Percentiles rank a stretch among this genome's conserved stretches.
Evolutionary conservation across 805 yeast species (phyloP).

Genomic region (Diddensiella caesifluorescens): DNA sequence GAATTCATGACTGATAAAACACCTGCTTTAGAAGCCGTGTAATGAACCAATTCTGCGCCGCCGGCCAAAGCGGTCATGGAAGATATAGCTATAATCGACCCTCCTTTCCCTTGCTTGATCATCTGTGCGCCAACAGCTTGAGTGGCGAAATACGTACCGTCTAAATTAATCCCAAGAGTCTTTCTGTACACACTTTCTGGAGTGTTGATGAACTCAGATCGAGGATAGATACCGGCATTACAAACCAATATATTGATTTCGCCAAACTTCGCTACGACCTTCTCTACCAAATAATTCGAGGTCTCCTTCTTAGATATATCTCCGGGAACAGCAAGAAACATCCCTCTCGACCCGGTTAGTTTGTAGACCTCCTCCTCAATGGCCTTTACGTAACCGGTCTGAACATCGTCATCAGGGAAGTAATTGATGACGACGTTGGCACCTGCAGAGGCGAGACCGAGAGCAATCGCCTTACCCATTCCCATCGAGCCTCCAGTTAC

Average conservation of each 20-base stretch:
- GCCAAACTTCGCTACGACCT: slow-evolving; percentile 36
- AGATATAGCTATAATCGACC: slow-evolving; percentile 38
- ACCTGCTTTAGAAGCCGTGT: slow-evolving; percentile 27
- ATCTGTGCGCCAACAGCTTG: slow-evolving; percentile 45
- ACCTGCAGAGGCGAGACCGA: slow-evolving; percentile 41
- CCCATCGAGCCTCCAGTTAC: slow-evolving; percentile 53
- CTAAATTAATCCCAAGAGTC: slow-evolving; percentile 38
- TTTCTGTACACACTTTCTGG: slow-evolving; percentile 33
- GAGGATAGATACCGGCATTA: slow-evolving; percentile 42
- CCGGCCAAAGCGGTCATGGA: slow-evolving; percentile 14
- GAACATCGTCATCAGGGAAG: slow-evolving; percentile 8
- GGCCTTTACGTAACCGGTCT: slow-evolving; percentile 51
- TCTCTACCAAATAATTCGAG: slow-evolving; percentile 22
- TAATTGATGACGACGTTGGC: slow-evolving; percentile 36
- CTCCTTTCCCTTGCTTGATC: slow-evolving; percentile 42
- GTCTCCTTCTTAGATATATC: slow-evolving; percentile 41
- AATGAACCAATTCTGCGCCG: slow-evolving; percentile 31
- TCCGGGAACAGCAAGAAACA: slow-evolving; percentile 36
- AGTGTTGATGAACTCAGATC: slow-evolving; percentile 36
- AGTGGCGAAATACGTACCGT: slow-evolving; percentile 41
- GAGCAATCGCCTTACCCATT: slow-evolving; percentile 45
- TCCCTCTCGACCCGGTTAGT: slow-evolving; percentile 17
- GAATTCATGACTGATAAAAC: slow-evolving; percentile 17
- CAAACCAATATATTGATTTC: slow-evolving; percentile 39
- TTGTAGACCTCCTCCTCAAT: slow-evolving; percentile 34